Evolutionary conservation across 139 green algal species (phyloP).

Genomic region (Haematococcus lacustris): DNA sequence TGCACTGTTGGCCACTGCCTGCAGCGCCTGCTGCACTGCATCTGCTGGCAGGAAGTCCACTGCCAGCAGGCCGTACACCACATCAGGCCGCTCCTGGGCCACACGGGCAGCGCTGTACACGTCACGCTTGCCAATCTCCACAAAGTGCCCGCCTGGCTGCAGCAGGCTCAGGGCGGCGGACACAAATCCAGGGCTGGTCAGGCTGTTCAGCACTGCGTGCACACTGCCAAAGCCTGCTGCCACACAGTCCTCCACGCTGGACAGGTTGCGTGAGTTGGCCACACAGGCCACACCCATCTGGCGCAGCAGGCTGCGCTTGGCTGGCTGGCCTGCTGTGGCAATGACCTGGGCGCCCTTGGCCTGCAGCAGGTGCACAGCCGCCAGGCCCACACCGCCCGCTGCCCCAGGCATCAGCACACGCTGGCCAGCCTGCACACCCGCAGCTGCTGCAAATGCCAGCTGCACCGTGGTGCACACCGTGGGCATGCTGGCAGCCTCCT

Average conservation of each 20-base stretch:
- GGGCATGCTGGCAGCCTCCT: constrained; percentile 63
- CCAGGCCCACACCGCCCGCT: constrained; percentile 75
- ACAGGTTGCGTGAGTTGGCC: constrained; percentile 51
- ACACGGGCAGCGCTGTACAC: constrained; percentile 58
- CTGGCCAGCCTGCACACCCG: constrained; percentile 29
- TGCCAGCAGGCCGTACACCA: constrained; percentile 66
- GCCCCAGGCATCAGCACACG: constrained; percentile 65
- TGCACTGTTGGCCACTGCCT: constrained; percentile 24
- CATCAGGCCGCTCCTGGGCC: constrained; percentile 69
- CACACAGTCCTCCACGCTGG: constrained; percentile 45
- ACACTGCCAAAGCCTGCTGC: constrained; percentile 14
- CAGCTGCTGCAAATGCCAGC: constrained; percentile 43
- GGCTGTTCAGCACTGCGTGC: constrained; percentile 66
- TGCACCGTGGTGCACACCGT: constrained; percentile 80
- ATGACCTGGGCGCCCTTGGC: constrained; percentile 30
- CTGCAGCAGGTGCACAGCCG: constrained; percentile 44
- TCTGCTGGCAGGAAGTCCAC: constrained; percentile 78
- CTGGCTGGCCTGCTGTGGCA: constrained; percentile 57
- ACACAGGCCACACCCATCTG: constrained; percentile 34
- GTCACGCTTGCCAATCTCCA: constrained; percentile 88
- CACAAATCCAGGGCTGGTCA: constrained; percentile 82
- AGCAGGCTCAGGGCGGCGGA: constrained; percentile 54
- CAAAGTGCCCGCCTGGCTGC: constrained; percentile 44
- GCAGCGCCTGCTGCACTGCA: constrained; percentile 40
- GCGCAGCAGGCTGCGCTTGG: constrained; percentile 67